Evolutionary conservation across 768 basidiomycete genomes (phyloP).

Genomic region (Roridomyces roridus): DNA sequence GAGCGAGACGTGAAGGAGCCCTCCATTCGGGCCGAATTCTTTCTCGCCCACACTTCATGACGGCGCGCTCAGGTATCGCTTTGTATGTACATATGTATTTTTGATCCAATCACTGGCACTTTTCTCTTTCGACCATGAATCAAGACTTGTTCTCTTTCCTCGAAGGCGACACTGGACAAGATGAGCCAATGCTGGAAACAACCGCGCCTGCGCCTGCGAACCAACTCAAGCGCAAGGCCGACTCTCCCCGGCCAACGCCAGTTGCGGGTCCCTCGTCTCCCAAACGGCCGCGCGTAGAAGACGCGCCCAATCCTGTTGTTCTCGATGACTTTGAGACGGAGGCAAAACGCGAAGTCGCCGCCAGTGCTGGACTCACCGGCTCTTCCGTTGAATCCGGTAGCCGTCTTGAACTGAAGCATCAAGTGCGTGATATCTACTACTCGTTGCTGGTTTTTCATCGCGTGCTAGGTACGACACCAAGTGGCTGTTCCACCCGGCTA

Average conservation of each 20-base stretch:
- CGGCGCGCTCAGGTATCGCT: not conserved
- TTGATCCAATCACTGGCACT: not conserved
- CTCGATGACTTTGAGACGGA: slow-evolving; percentile 96
- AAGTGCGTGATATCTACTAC: slow-evolving; percentile 50
- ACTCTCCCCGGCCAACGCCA: slow-evolving; percentile 9
- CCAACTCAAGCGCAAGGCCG: slow-evolving; percentile 19
- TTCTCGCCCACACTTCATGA: not conserved
- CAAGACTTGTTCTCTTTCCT: slow-evolving; percentile 76
- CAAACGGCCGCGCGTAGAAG: slow-evolving; percentile 64
- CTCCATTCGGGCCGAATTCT: slow-evolving; percentile 54
- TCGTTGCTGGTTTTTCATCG: not conserved
- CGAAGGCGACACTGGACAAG: slow-evolving; percentile 52
- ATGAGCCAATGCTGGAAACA: slow-evolving; percentile 34
- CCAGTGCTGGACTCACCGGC: slow-evolving; percentile 86
- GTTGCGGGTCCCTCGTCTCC: slow-evolving; percentile 43
- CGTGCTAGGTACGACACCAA: slow-evolving; percentile 84
- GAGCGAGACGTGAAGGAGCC: slow-evolving; percentile 76
- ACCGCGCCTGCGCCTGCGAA: slow-evolving; percentile 8
- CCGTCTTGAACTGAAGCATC: slow-evolving; percentile 80
- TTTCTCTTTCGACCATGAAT: slow-evolving; percentile 40
- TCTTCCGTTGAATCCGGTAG: slow-evolving; percentile 65
- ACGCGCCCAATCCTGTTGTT: slow-evolving; percentile 74
- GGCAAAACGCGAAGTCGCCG: slow-evolving; percentile 89
- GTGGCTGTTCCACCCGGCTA: slow-evolving; percentile 95
- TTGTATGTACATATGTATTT: not conserved